Evolutionary conservation across 2,329 filamentous ascomycete genomes (phyloP).

Genomic region (Alternaria sp.): DNA sequence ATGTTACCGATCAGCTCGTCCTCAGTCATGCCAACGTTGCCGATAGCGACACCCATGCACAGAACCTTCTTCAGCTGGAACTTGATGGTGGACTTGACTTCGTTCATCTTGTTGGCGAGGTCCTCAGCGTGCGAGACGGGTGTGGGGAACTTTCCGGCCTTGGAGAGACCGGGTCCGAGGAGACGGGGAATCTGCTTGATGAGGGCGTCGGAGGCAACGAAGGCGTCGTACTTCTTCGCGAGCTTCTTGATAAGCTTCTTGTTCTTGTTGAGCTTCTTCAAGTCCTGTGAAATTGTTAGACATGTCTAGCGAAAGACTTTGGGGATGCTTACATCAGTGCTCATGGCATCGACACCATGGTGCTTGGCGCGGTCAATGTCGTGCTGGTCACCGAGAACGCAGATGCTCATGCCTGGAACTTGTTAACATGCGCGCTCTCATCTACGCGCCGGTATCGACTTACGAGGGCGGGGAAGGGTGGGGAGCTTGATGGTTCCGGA

Average conservation of each 20-base stretch:
- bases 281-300: slow-evolving; percentile 59
- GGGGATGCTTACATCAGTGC: slow-evolving; percentile 65
- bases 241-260: slow-evolving; percentile 99
- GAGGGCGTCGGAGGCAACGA: slow-evolving; percentile 93
- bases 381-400: slow-evolving; percentile 90
- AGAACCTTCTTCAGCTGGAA: slow-evolving; percentile 99
- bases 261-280: slow-evolving; percentile 99
- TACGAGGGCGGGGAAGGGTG: slow-evolving; percentile 75
- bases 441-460: slow-evolving; percentile 3
- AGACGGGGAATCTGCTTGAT: slow-evolving; percentile 99
- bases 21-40: slow-evolving; percentile 96
- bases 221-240: slow-evolving; percentile 99
- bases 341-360: slow-evolving; percentile 98
- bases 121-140: slow-evolving; percentile 97
- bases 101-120: slow-evolving; percentile 91
- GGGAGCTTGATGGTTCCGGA: slow-evolving; percentile 97
- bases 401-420: slow-evolving; percentile 46
- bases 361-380: slow-evolving; percentile 99
- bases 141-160: slow-evolving; percentile 99
- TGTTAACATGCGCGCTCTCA: slow-evolving; percentile 12
- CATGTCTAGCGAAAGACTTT: background rate
- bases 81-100: slow-evolving; percentile 99
- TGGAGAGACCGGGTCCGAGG: slow-evolving; percentile 69
- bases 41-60: slow-evolving; percentile 99
- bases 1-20: slow-evolving; percentile 98